Evolutionary conservation across 2,329 filamentous ascomycete genomes (phyloP).

Genomic region (Aureobasidium sp.): DNA sequence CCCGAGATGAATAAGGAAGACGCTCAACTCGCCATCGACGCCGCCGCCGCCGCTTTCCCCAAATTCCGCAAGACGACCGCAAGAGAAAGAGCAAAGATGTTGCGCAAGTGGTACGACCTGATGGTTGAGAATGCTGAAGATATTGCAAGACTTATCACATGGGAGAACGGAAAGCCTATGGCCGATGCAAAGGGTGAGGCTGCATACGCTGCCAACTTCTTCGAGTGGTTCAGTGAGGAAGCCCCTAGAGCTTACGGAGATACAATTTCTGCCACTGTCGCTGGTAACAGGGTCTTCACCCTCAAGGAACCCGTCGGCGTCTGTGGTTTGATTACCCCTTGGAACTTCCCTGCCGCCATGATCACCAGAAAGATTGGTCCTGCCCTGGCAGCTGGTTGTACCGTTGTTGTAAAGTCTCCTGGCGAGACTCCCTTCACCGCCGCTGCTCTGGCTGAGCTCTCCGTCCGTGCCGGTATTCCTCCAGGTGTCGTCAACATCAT

Average conservation of each 20-base stretch:
- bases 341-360: constrained; percentile 19
- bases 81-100: constrained; percentile 63
- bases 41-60: constrained; percentile 68
- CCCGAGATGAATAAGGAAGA: constrained; percentile 78
- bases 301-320: constrained; percentile 80
- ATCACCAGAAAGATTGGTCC: constrained; percentile 45
- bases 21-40: constrained; percentile 70
- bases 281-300: constrained; percentile 68
- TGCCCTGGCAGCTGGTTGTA: constrained; percentile 87
- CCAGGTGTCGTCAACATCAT: constrained; percentile 87
- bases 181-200: constrained; percentile 67
- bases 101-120: constrained; percentile 75
- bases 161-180: constrained; percentile 82
- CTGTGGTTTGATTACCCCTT: constrained; percentile 72
- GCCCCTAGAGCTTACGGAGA: constrained; percentile 66
- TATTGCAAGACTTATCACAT: constrained; percentile 73
- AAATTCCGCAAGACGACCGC: constrained; percentile 63
- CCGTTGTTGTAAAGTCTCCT: constrained; percentile 84
- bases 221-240: constrained; percentile 77
- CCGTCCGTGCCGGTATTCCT: constrained; percentile 78
- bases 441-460: constrained; percentile 79
- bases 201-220: constrained; percentile 63
- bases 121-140: constrained; percentile 73
- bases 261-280: constrained; percentile 60
- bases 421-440: constrained; percentile 89